Evolutionary conservation across 2,329 filamentous ascomycete species (phyloP).

Genomic region (Graphiopsis chlorocephala): DNA sequence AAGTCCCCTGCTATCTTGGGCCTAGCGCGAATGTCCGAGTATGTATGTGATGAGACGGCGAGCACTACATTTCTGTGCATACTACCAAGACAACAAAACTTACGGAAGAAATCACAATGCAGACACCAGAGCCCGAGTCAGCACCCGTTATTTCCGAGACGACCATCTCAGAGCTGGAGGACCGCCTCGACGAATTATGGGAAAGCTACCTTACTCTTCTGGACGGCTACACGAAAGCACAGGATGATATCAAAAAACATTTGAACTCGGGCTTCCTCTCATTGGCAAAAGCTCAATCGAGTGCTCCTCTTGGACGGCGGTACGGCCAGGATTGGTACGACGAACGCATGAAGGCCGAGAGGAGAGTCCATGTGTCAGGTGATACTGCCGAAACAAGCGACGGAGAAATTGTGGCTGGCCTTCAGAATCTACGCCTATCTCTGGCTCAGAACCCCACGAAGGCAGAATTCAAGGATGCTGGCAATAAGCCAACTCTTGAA

Average conservation of each 20-base stretch:
- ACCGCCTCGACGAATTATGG: constrained; percentile 61
- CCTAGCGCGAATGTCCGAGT: constrained; percentile 8
- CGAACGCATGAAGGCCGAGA: constrained; percentile 65
- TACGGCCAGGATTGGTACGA: constrained; percentile 73
- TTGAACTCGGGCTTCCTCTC: constrained; percentile 52
- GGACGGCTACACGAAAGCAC: constrained; percentile 64
- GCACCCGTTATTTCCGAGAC: not conserved
- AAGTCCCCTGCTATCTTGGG: constrained; percentile 10
- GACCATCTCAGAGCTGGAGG: not conserved
- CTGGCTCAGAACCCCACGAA: not conserved
- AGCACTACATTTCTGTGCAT: not conserved
- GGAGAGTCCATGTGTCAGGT: constrained; percentile 27
- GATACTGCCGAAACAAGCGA: not conserved
- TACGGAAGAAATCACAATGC: not conserved
- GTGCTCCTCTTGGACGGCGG: constrained; percentile 55
- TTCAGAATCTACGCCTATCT: not conserved
- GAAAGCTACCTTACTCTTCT: constrained; percentile 64
- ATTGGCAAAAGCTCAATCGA: constrained; percentile 72
- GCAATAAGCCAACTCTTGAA: not conserved
- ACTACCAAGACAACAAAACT: not conserved
- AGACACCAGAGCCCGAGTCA: constrained; percentile 7
- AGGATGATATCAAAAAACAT: constrained; percentile 51
- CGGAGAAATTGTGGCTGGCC: not conserved
- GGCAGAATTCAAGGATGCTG: not conserved
- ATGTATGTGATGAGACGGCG: not conserved